Evolutionary conservation across 192 early-diverging fungal species (phyloP), one percentile per base, ranked within the genome.

Genomic region (Glomus cerebriforme): DNA sequence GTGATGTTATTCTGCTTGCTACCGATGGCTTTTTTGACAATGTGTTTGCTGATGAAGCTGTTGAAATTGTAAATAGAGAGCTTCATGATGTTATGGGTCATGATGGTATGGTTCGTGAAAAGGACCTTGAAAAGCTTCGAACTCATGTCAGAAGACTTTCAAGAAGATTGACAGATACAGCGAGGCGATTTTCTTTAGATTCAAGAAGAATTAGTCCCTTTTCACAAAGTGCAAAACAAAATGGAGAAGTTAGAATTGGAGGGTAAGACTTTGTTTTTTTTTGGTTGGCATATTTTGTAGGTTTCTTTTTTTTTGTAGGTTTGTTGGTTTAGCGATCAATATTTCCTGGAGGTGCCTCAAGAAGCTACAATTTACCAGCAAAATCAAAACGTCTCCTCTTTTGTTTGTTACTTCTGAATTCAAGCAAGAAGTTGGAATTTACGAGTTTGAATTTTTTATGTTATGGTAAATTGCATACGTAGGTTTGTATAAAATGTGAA

Each of bases 11-110:
- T 66, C 69, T 90, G 7, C 54, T 90, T 58, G 89, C 86, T 24
- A 90, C 89, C 1, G 89, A 90, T 75, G 89, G 89, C 10, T 90
- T 87, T 73, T 90, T 87, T 81, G 89, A 90, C 72, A 90, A 90
- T 85, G 87, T 90, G 0, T 90, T 83, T 74, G 73, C 84, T 15
- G 74, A 85, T n/a, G 89, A 90, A 64, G 86, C 89, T 4, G 79
- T 88, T 9, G 81, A 83, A 31, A 66, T 90, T 32, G 86, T 90
- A 10, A 86, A 90, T 75, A 47, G 70, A 4, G 83, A 86, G 37
- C 54, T 87, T 29, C 82, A 75, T 15, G 82, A 83, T 75, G 63
- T 85, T 26, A 82, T 83, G 29, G 43, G 69, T 31, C 66, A 77
- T 54, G 63, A 78, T 31, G 78, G 67, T 31, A 79, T 39, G 43